Base-by-base conservation (phyloP, 495 filamentous ascomycete genomes). In the Daldinia childiae region DNA sequence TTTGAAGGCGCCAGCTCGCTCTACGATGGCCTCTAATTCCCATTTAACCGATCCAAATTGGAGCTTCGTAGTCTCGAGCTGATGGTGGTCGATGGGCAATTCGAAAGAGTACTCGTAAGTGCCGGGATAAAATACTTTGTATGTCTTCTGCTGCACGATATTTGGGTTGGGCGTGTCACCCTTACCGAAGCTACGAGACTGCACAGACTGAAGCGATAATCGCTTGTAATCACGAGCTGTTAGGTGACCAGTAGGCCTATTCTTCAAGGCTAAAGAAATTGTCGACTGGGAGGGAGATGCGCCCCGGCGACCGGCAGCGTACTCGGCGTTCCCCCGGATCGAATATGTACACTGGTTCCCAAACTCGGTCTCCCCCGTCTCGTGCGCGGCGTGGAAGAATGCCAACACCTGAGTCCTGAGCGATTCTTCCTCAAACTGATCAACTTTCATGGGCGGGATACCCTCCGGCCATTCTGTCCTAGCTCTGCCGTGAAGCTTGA, bases 401-500 rank as follows among this genome's bases (percentile, higher is more conserved):
- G 93, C 90, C 78, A 93, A 86, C 2, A 88, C 91, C 71, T 93
- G 91, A 43, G 87, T 88, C 80, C 92, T 89, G 61, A 95, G 85
- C 7, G 85, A 88, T 80, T 94, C 87, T 80, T 87, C 92, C 66
- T 99, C 95, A 75, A 89, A 90, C 66, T 91, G 90, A 61, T 97
- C 91, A 0, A 90, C 83, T 78, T 97, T 98, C 68, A 87, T 87
- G 1, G 95, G 96, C 6, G 95, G 96, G 21, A 99, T 97, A 34
- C 95, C 95, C 84, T 99, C 95, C 21, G 96, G 95, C 95, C 95
- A 99, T 76, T 97, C 93, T 0, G 95, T 99, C 68, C 91, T 89
- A 2, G 93, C 91, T 76, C 90, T 91, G 17, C 95, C 95, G 30
- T 89, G 86, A 72, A 99, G 94, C 71, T 90, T 92, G 55, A 99